A percentile compares a stretch with the other conserved stretches of the same genome.
Evolutionary conservation across 768 basidiomycete genomes (phyloP).

Genomic region (Suillus americanus): DNA sequence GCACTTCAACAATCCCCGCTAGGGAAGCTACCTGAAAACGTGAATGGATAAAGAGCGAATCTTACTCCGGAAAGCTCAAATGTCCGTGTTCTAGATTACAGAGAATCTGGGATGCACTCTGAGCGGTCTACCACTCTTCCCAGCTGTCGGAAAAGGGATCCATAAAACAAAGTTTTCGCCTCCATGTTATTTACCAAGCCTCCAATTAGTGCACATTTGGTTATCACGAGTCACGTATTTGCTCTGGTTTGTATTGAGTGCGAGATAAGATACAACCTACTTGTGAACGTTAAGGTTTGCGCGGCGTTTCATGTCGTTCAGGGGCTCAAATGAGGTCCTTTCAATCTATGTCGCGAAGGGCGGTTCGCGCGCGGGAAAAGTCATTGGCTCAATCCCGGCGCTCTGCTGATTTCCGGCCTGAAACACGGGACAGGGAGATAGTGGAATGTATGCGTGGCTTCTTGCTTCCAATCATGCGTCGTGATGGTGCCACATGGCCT

Average conservation of each 20-base stretch:
- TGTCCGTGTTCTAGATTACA: conserved; percentile 30
- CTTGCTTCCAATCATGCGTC: conserved; percentile 1
- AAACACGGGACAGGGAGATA: neutral
- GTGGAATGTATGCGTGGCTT: neutral
- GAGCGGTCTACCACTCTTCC: neutral
- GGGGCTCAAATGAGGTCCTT: neutral
- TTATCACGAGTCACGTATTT: neutral
- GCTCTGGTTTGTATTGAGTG: neutral
- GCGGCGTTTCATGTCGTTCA: neutral
- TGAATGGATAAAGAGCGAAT: conserved; percentile 60
- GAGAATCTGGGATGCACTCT: conserved; percentile 14
- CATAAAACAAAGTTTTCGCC: neutral
- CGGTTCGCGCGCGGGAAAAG: conserved; percentile 6
- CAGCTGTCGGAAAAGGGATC: neutral
- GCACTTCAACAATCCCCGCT: conserved; percentile 28
- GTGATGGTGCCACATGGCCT: neutral
- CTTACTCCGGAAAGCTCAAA: conserved; percentile 41
- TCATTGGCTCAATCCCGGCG: neutral
- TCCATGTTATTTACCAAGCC: neutral
- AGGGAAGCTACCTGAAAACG: conserved; percentile 55
- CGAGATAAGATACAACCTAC: neutral
- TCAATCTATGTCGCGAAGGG: conserved; percentile 5
- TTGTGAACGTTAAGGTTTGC: neutral
- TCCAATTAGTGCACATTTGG: neutral
- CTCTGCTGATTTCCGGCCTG: neutral